Evolutionary conservation across 2,329 filamentous ascomycete genomes (phyloP), one percentile per base, ranked within the genome.

Genomic region (Aspergillus uvarum): DNA sequence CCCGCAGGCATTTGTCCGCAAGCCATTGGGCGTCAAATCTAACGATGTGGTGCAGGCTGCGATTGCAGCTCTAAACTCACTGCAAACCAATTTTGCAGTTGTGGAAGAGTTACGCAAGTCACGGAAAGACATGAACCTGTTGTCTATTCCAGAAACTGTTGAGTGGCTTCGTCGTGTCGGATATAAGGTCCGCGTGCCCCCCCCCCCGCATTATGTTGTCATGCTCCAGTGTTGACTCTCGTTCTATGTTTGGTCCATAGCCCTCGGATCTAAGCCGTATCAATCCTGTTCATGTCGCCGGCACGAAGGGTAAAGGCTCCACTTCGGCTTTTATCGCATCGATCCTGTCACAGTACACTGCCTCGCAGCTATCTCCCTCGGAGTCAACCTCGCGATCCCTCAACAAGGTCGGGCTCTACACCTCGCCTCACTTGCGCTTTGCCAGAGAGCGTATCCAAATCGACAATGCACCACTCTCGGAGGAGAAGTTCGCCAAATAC

Each of bases 231-330:
- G 32, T 60, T 65, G 52, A 65, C 52, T 38, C 10, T 22, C 7
- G 11, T 16, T 22, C 26, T 5, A 19, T 54, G 5, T 49, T n/a
- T 38, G 12, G 11, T 32, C 14, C 56, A 51, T 68, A 89, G 85
- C 85, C 87, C 19, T 81, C 83, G 14, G 85, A 88, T 60, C 82
- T 89, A 66, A 79, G 87, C 63, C 76, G 72, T 10, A 70, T 89
- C 63, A 88, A 84, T 60, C 79, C 83, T 65, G 86, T 98, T 62
- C 94, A 98, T 73, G 87, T 98, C 50, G 91, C 94, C 1, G 94
- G 94, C 12, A 97, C 93, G 4, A 98, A 97, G 75, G 94, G 94
- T 61, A 98, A 97, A 75, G 93, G 93, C 47, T 95, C 91, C 2
- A 92, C 92, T 0, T 91, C 90, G 65, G 89, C 93, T 10, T 94